Percentiles rank a stretch among this genome's conserved stretches.
Evolutionary conservation across 1,139 yeast species (phyloP).

Genomic region (Saccharomycopsis hybrid): DNA sequence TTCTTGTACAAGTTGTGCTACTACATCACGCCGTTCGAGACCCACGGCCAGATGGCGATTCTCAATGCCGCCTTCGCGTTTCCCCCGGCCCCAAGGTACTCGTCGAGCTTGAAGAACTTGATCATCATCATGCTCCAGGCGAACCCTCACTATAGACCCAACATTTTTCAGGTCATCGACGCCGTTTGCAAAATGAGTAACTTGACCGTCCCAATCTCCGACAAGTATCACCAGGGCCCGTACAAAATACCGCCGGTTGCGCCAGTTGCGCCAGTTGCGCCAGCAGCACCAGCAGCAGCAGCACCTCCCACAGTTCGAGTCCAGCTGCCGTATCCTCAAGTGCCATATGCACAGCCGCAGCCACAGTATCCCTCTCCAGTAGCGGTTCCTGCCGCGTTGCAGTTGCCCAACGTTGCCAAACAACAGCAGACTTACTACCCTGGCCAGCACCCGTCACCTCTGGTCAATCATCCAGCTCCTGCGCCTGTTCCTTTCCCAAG

Average conservation of each 20-base stretch:
- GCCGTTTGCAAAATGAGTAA: constrained; percentile 62
- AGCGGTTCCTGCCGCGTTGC: neutral
- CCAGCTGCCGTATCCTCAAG: constrained; percentile 6
- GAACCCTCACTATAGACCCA: constrained; percentile 78
- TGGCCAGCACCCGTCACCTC: too few species aligned
- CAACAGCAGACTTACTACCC: too few species aligned
- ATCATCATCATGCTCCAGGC: constrained; percentile 76
- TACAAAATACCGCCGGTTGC: constrained; percentile 25
- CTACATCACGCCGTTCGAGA: constrained; percentile 78
- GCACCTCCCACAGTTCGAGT: neutral
- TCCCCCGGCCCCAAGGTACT: constrained; percentile 47
- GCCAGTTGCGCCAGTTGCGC: neutral
- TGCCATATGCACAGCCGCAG: constrained; percentile 5
- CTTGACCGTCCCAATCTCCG: constrained; percentile 46
- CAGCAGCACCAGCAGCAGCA: too few species aligned
- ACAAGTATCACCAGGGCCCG: constrained; percentile 33
- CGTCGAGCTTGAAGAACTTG: constrained; percentile 61
- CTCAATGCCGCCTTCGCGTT: constrained; percentile 60
- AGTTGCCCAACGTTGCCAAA: neutral
- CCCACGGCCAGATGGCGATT: constrained; percentile 65
- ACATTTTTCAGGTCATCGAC: constrained; percentile 71
- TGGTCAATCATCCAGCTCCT: too few species aligned
- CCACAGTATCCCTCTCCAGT: constrained; percentile 7
- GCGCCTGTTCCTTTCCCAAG: too few species aligned
- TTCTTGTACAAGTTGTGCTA: constrained; percentile 71